Evolutionary conservation across 2,329 filamentous ascomycete species (phyloP).

Genomic region (Ciborinia camelliae): DNA sequence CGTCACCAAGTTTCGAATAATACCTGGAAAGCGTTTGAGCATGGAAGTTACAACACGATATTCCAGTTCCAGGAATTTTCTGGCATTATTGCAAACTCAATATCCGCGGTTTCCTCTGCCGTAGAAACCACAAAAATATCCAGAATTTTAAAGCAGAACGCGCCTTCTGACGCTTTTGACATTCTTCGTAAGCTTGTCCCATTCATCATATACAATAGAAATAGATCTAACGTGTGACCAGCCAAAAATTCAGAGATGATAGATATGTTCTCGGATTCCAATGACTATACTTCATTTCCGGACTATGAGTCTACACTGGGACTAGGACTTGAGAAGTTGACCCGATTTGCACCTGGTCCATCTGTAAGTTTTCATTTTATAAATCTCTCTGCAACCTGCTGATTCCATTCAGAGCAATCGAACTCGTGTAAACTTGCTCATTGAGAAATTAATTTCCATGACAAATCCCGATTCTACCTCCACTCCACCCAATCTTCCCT

Average conservation of each 20-base stretch:
- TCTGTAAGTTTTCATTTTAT: slow-evolving; percentile 26
- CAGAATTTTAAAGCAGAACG: slow-evolving; percentile 28
- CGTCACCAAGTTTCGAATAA: slow-evolving; percentile 34
- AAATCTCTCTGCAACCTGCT: slow-evolving; percentile 6
- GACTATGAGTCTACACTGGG: slow-evolving; percentile 33
- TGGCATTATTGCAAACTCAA: slow-evolving; percentile 29
- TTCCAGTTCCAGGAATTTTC: slow-evolving; percentile 36
- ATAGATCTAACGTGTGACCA: neutral
- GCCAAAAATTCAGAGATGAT: slow-evolving; percentile 13
- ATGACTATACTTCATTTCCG: slow-evolving; percentile 36
- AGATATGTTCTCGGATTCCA: slow-evolving; percentile 29
- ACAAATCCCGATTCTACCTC: slow-evolving; percentile 17
- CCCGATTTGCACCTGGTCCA: slow-evolving; percentile 29
- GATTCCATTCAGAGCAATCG: slow-evolving; percentile 27
- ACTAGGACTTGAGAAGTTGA: slow-evolving; percentile 30
- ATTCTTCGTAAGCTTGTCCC: slow-evolving; percentile 32
- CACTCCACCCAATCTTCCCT: neutral
- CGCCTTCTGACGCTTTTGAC: slow-evolving; percentile 24
- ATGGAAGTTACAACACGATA: slow-evolving; percentile 38
- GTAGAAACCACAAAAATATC: slow-evolving; percentile 35
- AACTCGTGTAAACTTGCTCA: slow-evolving; percentile 25
- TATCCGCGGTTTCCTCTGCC: slow-evolving; percentile 31
- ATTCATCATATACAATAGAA: neutral
- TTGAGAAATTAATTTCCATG: slow-evolving; percentile 28
- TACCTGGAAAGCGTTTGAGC: slow-evolving; percentile 34